Evolutionary conservation across 768 basidiomycete species (phyloP), one percentile per base, ranked within the genome.

Genomic region (Tulasnella sp.): DNA sequence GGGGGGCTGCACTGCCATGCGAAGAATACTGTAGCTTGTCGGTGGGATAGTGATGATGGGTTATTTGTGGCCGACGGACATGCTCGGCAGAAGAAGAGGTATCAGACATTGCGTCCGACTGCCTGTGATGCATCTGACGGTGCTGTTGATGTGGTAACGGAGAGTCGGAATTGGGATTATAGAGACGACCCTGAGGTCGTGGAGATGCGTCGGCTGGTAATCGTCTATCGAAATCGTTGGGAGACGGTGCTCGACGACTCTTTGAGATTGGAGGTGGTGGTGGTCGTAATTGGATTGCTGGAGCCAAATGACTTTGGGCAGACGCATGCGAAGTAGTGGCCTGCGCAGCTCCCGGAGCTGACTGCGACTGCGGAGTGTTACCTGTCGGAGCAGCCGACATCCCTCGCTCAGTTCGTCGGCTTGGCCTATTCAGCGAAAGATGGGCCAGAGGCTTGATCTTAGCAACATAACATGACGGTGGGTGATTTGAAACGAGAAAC

Each of bases 161-260:
- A 9, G 82, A 78, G 51, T 88, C 86, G 0, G 80, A 74, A 60
- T 86, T 77, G 0, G 87, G 88, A 66, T 90, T 85, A 71, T 76
- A 91, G 0, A 90, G 77, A 64, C 83, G 84, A 51, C 68, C 66
- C 60, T 51, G 43, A 65, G 21, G 66, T 48, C 34, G 77, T 71
- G 4, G 86, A 84, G 69, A 79, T 83, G 66, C 88, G 78, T 32
- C 77, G 73, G 23, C 86, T 81, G 45, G 80, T 82, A 68, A 88
- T 88, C 54, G 50, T 13, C 86, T 85, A 64, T 83, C 84, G 47
- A 79, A 76, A 69, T 86, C 84, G 5, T 85, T 82, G 34, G 69
- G 66, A 17, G 54, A 51, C 3, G 56, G 26, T 8, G 67, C 68
- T 32, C 65, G 66, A 0, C 68, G 30, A 23, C 56, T 49, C 34